Evolutionary conservation across 169 alveolate species (phyloP).

Genomic region (Plasmodium berghei): DNA sequence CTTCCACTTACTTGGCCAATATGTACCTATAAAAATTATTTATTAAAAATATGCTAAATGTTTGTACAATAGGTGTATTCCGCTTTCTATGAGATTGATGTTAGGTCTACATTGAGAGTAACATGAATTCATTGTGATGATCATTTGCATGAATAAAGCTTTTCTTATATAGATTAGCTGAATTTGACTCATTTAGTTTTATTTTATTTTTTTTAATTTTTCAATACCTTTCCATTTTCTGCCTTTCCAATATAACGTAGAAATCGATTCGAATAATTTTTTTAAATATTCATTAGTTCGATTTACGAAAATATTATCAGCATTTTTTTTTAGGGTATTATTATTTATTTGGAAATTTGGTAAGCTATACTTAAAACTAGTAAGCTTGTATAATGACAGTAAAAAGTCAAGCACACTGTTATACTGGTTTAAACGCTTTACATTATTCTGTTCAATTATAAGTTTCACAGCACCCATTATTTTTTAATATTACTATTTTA

Average conservation of each 20-base stretch:
- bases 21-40: slow-evolving; percentile 69
- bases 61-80: not conserved
- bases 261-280: slow-evolving; percentile 40
- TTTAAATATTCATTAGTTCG: slow-evolving; percentile 49
- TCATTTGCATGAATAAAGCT: no score
- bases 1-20: slow-evolving; percentile 89
- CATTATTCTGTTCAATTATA: slow-evolving; percentile 28
- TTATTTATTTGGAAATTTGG: slow-evolving; percentile 30
- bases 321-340: slow-evolving; percentile 22
- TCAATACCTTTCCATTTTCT: slow-evolving; percentile 74
- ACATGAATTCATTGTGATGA: no score
- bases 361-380: slow-evolving; percentile 18
- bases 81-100: no score
- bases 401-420: slow-evolving; percentile 19
- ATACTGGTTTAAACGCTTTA: slow-evolving; percentile 25
- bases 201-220: not conserved
- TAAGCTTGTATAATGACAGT: slow-evolving; percentile 24
- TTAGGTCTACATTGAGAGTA: no score
- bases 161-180: no score
- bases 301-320: slow-evolving; percentile 16
- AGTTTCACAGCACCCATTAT: slow-evolving; percentile 63
- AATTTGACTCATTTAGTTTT: not conserved
- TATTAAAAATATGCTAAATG: not conserved
- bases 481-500: not conserved
- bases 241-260: slow-evolving; percentile 68